Conservation (phyloP, 2,329 filamentous ascomycete species). For the Alternaria viburni region DNA sequence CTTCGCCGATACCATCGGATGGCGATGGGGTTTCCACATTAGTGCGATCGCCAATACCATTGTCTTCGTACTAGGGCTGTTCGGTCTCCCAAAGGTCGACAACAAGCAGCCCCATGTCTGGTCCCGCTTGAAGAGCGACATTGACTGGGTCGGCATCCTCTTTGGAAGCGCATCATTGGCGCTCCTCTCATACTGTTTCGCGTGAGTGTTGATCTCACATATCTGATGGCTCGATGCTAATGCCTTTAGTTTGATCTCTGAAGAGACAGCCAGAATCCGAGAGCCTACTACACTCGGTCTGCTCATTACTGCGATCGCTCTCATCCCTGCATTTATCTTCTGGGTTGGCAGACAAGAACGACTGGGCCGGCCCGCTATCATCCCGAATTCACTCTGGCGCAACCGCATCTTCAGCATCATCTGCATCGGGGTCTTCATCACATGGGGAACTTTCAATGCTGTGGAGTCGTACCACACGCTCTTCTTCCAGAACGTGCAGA, state of each 20-base stretch:
- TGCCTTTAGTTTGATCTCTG: neutral
- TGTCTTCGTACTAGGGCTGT: conserved; percentile 50
- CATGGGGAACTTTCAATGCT: conserved; percentile 39
- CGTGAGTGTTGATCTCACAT: conserved; percentile 50
- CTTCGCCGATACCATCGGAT: conserved; percentile 57
- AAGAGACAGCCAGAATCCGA: conserved; percentile 47
- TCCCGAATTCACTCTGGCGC: conserved; percentile 68
- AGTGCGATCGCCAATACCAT: conserved; percentile 52
- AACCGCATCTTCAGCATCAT: conserved; percentile 62
- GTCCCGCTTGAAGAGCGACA: conserved; percentile 49
- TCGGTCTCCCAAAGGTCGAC: conserved; percentile 44
- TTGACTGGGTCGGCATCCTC: conserved; percentile 61
- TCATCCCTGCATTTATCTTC: conserved; percentile 58
- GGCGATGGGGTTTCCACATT: conserved; percentile 61
- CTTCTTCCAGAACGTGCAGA: conserved; percentile 53
- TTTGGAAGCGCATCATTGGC: conserved; percentile 57
- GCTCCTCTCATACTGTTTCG: conserved; percentile 61
- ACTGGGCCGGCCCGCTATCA: conserved; percentile 59
- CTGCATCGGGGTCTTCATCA: conserved; percentile 55
- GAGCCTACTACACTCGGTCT: conserved; percentile 54
- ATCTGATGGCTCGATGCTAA: conserved; percentile 43
- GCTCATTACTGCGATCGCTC: conserved; percentile 52
- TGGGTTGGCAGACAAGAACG: conserved; percentile 62
- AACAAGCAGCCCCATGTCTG: conserved; percentile 33
- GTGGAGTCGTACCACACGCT: conserved; percentile 46